Conservation (phyloP, 345 rosid genomes). For the Heritiera littoralis region DNA sequence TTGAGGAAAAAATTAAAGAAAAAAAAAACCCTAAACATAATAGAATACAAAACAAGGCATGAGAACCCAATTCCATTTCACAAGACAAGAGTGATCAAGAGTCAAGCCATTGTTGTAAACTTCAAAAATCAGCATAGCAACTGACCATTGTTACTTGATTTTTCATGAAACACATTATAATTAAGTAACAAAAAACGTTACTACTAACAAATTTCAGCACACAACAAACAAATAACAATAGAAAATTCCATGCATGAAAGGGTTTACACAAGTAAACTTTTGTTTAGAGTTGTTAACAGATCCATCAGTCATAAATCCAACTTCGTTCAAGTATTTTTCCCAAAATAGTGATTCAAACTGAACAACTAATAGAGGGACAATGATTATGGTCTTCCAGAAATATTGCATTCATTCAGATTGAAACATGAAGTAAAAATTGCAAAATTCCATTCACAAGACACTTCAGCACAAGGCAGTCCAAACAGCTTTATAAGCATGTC, state of each 20-base stretch:
- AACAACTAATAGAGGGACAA: not conserved
- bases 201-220: not conserved
- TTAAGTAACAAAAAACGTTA: conserved; percentile 6
- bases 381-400: not conserved
- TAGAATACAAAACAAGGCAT: not conserved
- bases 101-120: not conserved
- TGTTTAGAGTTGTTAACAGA: not conserved
- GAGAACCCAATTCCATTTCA: conserved; percentile 10
- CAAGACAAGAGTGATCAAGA: not conserved
- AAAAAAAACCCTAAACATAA: not conserved
- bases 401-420: not conserved
- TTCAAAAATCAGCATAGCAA: conserved; percentile 9
- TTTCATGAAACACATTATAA: not conserved
- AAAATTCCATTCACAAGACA: not conserved
- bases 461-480: not conserved
- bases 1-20: not conserved
- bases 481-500: not conserved
- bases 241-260: conserved; percentile 6
- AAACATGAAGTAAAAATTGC: not conserved
- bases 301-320: not conserved
- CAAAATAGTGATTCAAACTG: not conserved
- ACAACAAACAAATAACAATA: not conserved
- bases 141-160: not conserved
- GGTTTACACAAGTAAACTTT: not conserved
- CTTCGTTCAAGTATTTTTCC: not conserved